Base-by-base conservation (phyloP, 805 yeast species). In the Candida arabinofermentans region DNA sequence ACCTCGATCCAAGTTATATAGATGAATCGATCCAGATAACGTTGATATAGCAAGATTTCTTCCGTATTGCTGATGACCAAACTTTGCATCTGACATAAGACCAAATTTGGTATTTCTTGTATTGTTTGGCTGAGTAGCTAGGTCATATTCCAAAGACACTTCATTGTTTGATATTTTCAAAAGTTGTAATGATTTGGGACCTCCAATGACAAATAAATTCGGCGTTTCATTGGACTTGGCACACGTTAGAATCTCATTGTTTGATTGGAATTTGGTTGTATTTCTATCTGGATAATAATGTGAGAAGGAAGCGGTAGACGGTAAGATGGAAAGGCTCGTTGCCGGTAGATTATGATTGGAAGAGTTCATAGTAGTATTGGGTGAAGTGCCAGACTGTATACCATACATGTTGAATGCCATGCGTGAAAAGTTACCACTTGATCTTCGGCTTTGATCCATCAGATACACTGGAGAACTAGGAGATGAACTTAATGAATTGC, bases 341-440 rank as follows among this genome's bases (percentile, higher is more conserved):
- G 52, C 46, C 37, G 56, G 57, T 42, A 34, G 41, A 40, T 42
- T 48, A 30, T 42, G 32, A 29, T 32, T 42, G 29, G 47, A 34
- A 18, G 47, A 41, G 26, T 50, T 24, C n/a, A 46, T 24, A 18
- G 54, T 37, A 18, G 31, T 39, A 36, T 34, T 44, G 27, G 43
- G 43, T n/a, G 42, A 45, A 23, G 21, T 40, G 19, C 31, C 44
- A 10, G 60, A 50, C 16, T 64, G 53, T 24, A 49, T 54, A 16
- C 83, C 83, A 57, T 79, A 79, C 27, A 78, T 75, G 50, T 77
- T 74, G 64, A 75, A 78, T 0, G 84, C 83, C 58, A 79, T 71
- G 35, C 79, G 66, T 4, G 83, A 77, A 44, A 76, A 59, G 27
- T 49, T 53, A 2, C 65, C 65, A 41, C 65, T 58, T 3, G 59